Conservation (phyloP, 2,329 filamentous ascomycete species). For the Xylariaceae sp. region DNA sequence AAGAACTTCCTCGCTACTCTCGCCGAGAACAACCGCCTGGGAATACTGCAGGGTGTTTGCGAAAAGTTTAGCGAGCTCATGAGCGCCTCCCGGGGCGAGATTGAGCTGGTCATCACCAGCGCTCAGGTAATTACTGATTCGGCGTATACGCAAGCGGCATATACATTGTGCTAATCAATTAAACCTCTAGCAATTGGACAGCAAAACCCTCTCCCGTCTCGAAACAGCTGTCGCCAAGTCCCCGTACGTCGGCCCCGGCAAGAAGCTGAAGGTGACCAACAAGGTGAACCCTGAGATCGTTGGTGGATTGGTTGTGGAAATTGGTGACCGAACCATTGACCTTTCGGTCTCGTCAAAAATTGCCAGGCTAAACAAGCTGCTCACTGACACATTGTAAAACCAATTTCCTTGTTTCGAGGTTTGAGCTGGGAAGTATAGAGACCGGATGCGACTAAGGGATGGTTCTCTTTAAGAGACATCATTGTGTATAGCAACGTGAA, state of each 20-base stretch:
- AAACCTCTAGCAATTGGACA: constrained; percentile 66
- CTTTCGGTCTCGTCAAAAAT: constrained; percentile 94
- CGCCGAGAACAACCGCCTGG: constrained; percentile 94
- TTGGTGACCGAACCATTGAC: constrained; percentile 97
- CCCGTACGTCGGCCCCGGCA: constrained; percentile 81
- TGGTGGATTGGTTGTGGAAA: constrained; percentile 92
- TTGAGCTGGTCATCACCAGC: constrained; percentile 89
- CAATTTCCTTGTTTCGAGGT: constrained; percentile 35
- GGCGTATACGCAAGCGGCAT: not conserved
- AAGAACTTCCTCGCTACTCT: constrained; percentile 92
- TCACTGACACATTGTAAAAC: constrained; percentile 92
- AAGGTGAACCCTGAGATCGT: constrained; percentile 94
- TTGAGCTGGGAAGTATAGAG: constrained; percentile 19
- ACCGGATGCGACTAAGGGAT: constrained; percentile 23
- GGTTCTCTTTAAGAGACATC: constrained; percentile 26
- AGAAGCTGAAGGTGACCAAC: constrained; percentile 97
- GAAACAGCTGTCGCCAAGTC: constrained; percentile 90
- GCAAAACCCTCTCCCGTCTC: constrained; percentile 80
- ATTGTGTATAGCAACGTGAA: constrained; percentile 40
- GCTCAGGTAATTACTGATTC: constrained; percentile 65
- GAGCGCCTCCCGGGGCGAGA: constrained; percentile 86
- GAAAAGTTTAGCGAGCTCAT: constrained; percentile 89
- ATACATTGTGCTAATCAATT: constrained; percentile 34
- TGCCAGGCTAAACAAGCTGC: constrained; percentile 98
- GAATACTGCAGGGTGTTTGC: constrained; percentile 77